phyloP scores from a whole-genome alignment of 2,329 filamentous ascomycete species.

The Penicillium sp. region DNA sequence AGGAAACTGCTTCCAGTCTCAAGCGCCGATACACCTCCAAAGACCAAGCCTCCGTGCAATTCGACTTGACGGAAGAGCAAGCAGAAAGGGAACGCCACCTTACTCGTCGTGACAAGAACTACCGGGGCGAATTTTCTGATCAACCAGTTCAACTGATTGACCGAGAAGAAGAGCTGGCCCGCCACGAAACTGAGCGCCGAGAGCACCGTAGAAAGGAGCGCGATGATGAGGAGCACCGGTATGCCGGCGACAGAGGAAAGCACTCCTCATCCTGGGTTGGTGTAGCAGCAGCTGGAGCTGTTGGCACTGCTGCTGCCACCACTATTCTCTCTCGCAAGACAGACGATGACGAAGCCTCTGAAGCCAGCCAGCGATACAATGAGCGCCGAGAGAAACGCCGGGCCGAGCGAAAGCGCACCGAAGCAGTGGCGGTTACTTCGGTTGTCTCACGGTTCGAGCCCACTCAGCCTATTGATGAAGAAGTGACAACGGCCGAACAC shows the following conservation, averaged over 20 bases:
- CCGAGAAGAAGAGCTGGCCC: constrained; percentile 20
- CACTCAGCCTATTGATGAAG: constrained; percentile 16
- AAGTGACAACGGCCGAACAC: constrained; percentile 7
- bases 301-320: constrained; percentile 43
- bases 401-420: constrained; percentile 31
- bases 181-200: constrained; percentile 15
- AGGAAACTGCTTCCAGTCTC: constrained; percentile 20
- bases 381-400: constrained; percentile 34
- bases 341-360: constrained; percentile 24
- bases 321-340: constrained; percentile 31
- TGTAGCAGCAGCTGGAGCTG: constrained; percentile 43
- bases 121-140: constrained; percentile 17
- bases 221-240: constrained; percentile 16
- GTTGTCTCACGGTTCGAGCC: constrained; percentile 20
- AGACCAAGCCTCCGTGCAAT: constrained; percentile 46
- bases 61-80: constrained; percentile 51
- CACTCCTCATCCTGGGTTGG: constrained; percentile 27
- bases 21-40: constrained; percentile 30
- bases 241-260: constrained; percentile 22
- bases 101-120: constrained; percentile 20
- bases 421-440: constrained; percentile 18
- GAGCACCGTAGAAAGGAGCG: constrained; percentile 16
- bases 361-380: constrained; percentile 28
- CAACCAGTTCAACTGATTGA: constrained; percentile 24
- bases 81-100: constrained; percentile 40